Evolutionary conservation across 495 filamentous ascomycete species (phyloP).

Genomic region (Talaromyces proteolyticus): DNA sequence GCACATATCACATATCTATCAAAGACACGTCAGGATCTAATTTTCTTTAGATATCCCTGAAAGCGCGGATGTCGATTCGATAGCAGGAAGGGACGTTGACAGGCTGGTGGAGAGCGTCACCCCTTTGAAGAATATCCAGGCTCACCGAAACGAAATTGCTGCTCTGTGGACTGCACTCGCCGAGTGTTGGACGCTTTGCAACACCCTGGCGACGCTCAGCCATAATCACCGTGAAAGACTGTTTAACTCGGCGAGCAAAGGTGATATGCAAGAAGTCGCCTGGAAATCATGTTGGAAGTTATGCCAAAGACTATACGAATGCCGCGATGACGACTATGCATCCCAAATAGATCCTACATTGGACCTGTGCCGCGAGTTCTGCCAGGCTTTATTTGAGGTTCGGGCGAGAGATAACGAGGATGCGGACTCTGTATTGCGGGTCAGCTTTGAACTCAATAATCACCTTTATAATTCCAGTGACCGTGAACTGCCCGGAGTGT

Average conservation of each 20-base stretch:
- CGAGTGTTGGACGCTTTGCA: conserved; percentile 93
- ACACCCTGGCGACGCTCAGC: conserved; percentile 80
- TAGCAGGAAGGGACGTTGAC: conserved; percentile 30
- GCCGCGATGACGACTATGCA: conserved; percentile 62
- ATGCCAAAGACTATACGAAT: conserved; percentile 83
- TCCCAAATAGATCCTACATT: conserved; percentile 72
- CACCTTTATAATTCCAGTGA: conserved; percentile 91
- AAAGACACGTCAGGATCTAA: too few relatives aligned
- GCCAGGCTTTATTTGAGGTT: conserved; percentile 82
- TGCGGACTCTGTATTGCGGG: conserved; percentile 76
- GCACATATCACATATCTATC: conserved; percentile 12
- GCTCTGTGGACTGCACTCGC: conserved; percentile 71
- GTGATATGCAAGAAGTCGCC: conserved; percentile 72
- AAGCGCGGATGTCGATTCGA: conserved; percentile 22
- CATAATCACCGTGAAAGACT: conserved; percentile 76
- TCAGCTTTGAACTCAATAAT: conserved; percentile 93
- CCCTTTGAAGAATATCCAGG: conserved; percentile 29
- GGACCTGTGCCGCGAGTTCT: conserved; percentile 87
- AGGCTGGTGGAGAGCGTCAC: conserved; percentile 29
- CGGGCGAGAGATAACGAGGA: conserved; percentile 67
- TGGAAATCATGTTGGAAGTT: conserved; percentile 92
- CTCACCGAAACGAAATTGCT: conserved; percentile 50
- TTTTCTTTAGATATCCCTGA: conserved; percentile 45
- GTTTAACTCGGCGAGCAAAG: conserved; percentile 59
- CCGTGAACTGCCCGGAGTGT: conserved; percentile 76